Percentiles rank a stretch among this genome's conserved stretches.
Evolutionary conservation across 2,329 filamentous ascomycete species (phyloP).

Genomic region (Septoria petroselini): DNA sequence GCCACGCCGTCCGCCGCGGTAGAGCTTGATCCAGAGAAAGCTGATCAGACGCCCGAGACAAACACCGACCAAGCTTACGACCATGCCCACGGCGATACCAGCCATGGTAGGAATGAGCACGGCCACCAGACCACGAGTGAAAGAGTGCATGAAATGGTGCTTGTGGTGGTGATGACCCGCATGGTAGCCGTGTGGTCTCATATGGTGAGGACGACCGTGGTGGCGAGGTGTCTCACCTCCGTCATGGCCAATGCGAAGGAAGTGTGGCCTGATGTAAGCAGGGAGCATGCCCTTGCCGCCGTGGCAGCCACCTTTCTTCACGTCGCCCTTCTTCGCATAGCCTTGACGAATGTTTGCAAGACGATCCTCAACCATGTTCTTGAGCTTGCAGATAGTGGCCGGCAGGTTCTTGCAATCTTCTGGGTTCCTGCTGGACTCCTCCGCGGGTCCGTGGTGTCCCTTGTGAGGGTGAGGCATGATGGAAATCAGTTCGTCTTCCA

Average conservation of each 20-base stretch:
- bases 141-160: conserved; percentile 44
- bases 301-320: conserved; percentile 30
- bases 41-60: conserved; percentile 61
- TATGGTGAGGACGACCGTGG: conserved; percentile 30
- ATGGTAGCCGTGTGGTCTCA: conserved; percentile 24
- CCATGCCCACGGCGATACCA: conserved; percentile 66
- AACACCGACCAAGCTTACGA: conserved; percentile 66
- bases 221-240: conserved; percentile 23
- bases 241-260: conserved; percentile 30
- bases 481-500: conserved; percentile 14
- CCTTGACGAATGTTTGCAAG: conserved; percentile 44
- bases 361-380: conserved; percentile 50
- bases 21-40: conserved; percentile 56
- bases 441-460: conserved; percentile 7
- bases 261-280: conserved; percentile 32
- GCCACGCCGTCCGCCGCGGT: conserved; percentile 46
- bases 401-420: conserved; percentile 41
- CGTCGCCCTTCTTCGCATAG: conserved; percentile 16
- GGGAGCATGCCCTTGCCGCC: conserved; percentile 32
- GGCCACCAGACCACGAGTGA: conserved; percentile 57
- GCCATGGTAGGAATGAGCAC: conserved; percentile 66
- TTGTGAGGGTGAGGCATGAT: conserved; percentile 14
- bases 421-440: conserved; percentile 27
- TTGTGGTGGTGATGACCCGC: conserved; percentile 38
- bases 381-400: conserved; percentile 56